These are phyloP conservation scores for Starmerella davenportii DNA, from an alignment of 805 yeast species.

Conservation along the genomic window DNA sequence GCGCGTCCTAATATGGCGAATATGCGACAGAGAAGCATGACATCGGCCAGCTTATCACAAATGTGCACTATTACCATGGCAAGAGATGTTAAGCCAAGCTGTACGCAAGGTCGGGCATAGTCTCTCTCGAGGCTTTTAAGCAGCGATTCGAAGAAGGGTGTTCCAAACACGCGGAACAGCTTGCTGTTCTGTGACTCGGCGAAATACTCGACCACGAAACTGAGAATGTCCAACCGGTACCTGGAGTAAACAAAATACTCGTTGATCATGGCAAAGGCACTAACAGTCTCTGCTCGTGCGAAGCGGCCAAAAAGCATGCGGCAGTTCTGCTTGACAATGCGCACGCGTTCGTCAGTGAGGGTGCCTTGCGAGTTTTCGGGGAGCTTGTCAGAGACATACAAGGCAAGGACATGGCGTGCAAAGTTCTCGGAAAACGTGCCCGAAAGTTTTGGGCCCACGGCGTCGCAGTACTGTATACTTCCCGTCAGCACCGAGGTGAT, in stretches of 20 bases:
- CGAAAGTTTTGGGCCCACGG: conserved; percentile 11
- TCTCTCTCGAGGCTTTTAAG: conserved; percentile 24
- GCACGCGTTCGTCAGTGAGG: conserved; percentile 29
- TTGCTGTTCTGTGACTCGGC: conserved; percentile 15
- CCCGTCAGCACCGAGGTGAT: conserved; percentile 18
- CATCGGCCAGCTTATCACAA: conserved; percentile 21
- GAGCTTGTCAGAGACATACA: conserved; percentile 13
- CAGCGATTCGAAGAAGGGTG: conserved; percentile 16
- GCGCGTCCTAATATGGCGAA: conserved; percentile 31
- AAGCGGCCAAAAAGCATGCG: conserved; percentile 26
- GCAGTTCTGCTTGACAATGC: conserved; percentile 33
- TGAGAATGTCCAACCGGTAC: conserved; percentile 26
- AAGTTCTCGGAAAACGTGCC: conserved; percentile 13
- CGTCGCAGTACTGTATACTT: conserved; percentile 12
- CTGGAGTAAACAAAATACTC: conserved; percentile 22
- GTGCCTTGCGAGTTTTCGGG: conserved; percentile 1
- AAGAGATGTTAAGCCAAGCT: conserved; percentile 24
- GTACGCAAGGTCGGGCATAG: conserved; percentile 26
- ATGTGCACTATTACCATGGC: conserved; percentile 32
- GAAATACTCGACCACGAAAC: conserved; percentile 22
- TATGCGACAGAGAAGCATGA: conserved; percentile 25
- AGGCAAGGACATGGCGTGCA: conserved; percentile 17
- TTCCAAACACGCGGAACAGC: conserved; percentile 14
- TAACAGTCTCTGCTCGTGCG: conserved; percentile 26
- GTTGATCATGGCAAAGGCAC: conserved; percentile 26